Conservation (phyloP, 2,329 filamentous ascomycete species). For the Penicillium verrucosum region DNA sequence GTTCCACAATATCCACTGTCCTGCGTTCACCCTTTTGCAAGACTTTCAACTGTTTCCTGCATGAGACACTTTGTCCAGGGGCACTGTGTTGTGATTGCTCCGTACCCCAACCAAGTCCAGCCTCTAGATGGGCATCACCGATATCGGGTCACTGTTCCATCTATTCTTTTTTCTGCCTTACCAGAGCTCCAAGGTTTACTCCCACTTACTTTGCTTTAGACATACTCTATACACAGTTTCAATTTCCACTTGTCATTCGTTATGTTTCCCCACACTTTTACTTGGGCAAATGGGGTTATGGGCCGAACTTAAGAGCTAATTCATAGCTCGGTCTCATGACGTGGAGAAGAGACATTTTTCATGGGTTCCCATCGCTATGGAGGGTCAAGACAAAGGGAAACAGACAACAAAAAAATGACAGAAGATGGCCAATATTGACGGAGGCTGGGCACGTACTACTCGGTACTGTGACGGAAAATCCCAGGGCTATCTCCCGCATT, state of each 20-base stretch:
- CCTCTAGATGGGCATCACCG: neutral
- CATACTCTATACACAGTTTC: neutral
- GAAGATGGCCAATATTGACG: neutral
- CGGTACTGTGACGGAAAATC: neutral
- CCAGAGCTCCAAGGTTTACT: neutral
- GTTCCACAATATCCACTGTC: neutral
- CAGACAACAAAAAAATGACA: neutral
- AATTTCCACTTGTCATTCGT: conserved; percentile 16
- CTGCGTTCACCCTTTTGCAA: neutral
- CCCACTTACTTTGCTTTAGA: neutral
- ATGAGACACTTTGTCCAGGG: neutral
- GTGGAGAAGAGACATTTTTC: neutral
- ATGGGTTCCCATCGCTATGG: neutral
- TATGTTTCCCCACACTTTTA: conserved; percentile 23
- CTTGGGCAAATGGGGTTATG: conserved; percentile 1
- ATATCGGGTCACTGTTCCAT: neutral
- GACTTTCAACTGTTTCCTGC: neutral
- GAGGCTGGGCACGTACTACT: neutral
- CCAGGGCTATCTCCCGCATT: conserved; percentile 12
- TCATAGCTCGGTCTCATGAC: conserved; percentile 1
- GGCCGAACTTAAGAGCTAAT: neutral
- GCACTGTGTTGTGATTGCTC: neutral
- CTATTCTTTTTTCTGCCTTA: neutral
- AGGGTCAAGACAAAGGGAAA: neutral
- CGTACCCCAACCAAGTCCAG: neutral